Base-by-base conservation (phyloP, 1,284 basidiomycete species). In the Moesziomyces parantarcticus region DNA sequence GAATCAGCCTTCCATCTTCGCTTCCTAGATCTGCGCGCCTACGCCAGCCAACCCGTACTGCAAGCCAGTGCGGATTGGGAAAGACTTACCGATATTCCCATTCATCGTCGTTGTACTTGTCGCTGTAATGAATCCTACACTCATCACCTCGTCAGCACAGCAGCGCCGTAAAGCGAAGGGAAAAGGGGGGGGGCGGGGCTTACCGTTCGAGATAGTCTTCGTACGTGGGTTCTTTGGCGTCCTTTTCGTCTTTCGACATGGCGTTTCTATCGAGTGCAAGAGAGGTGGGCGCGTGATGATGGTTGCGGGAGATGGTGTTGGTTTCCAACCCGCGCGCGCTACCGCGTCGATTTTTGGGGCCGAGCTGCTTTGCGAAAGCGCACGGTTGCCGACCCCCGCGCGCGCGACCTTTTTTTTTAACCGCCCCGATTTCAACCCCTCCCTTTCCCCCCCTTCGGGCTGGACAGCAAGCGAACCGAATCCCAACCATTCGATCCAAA, bases 71-170 rank as follows among this genome's bases (percentile, higher is more conserved):
- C 40, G 14, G 16, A 0, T 23, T 36, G 23, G 50, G 47, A 41
- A 20, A 36, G 25, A 73, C 80, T 14, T 69, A 82, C 79, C 81
- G 91, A 84, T 97, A 97, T 67, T 87, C 87, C 81, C 84, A 87
- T 25, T 84, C 76, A 68, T 87, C 86, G 76, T 88, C 87, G 14
- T 84, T 85, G 79, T 86, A 87, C 66, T 82, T 83, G 58, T 87
- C 81, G 23, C 73, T 82, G 59, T 84, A 84, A 68, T 81, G 79
- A 47, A 83, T 82, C 11, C 79, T 80, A 51, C 29, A 22, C 20
- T 29, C 7, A 5, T 7, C 41, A 3, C 43, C 25, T n/a, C 6
- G 34, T 7, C 21, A 25, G 51, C 20, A 36, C 2, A 29, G 13
- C 14, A 3, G 3, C 2, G 23, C n/a, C n/a, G n/a, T n/a, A 16